Percentiles rank a stretch among this genome's conserved stretches.
These are phyloP conservation scores for Phytopythium kandeliae DNA, from an alignment of 352 stramenopile genomes.

Conservation along the genomic window DNA sequence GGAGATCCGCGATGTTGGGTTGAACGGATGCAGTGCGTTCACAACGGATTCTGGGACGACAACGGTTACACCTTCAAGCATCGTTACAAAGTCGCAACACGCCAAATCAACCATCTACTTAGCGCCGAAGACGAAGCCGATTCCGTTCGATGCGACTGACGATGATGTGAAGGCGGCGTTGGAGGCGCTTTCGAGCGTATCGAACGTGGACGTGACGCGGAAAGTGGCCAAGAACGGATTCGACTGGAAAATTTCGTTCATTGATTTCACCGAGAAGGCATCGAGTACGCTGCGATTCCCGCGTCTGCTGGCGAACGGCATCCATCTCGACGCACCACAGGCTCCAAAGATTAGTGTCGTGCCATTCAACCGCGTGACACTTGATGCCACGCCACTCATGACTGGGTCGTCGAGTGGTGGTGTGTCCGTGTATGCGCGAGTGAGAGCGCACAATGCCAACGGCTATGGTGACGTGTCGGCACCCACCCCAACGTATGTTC, in stretches of 20 bases:
- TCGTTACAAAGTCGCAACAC: constrained; percentile 39
- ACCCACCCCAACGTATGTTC: constrained; percentile 37
- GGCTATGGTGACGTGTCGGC: constrained; percentile 36
- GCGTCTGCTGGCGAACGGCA: constrained; percentile 40
- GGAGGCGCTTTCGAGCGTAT: constrained; percentile 83
- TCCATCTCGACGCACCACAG: constrained; percentile 36
- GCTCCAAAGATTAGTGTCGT: constrained; percentile 43
- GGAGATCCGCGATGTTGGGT: constrained; percentile 85
- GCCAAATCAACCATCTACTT: constrained; percentile 86
- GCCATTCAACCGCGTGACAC: constrained; percentile 33
- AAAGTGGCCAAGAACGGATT: constrained; percentile 82
- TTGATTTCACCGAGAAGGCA: constrained; percentile 51
- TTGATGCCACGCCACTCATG: constrained; percentile 27
- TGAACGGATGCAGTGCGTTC: constrained; percentile 89
- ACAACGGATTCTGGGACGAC: constrained; percentile 18
- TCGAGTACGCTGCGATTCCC: constrained; percentile 19
- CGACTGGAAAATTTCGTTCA: constrained; percentile 91
- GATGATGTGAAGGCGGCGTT: constrained; percentile 92
- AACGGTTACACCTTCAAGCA: constrained; percentile 1
- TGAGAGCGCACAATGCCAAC: constrained; percentile 49
- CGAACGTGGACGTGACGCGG: constrained; percentile 86
- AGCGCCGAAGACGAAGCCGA: constrained; percentile 84
- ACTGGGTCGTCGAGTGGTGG: constrained; percentile 15
- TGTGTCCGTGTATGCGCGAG: constrained; percentile 52
- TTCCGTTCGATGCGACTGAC: constrained; percentile 88